These are phyloP conservation scores for Orychophragmus violaceus DNA, from an alignment of 345 rosid genomes.

Conservation along the genomic window DNA sequence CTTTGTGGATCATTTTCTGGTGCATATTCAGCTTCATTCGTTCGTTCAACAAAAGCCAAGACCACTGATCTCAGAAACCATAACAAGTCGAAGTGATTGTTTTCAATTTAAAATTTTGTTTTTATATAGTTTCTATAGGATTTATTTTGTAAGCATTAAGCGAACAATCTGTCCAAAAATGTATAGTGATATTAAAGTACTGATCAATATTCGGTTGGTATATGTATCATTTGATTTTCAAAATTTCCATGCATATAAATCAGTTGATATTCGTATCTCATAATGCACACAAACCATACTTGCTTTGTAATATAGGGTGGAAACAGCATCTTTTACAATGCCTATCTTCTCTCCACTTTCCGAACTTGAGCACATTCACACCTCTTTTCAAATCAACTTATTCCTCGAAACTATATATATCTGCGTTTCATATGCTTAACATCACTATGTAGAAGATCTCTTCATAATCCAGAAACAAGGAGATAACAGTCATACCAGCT, in stretches of 20 bases:
- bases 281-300: no score
- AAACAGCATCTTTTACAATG: no score
- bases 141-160: constrained; percentile 13
- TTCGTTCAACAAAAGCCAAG: not conserved
- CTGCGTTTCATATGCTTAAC: not conserved
- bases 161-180: constrained; percentile 11
- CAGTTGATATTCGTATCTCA: no score
- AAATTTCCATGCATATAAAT: no score
- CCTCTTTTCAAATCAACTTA: no score
- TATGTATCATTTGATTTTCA: no score
- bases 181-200: constrained; percentile 20
- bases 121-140: constrained; percentile 1
- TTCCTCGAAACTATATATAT: no score
- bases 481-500: no score
- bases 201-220: not conserved
- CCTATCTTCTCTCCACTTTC: not conserved
- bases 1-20: not conserved
- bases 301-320: no score
- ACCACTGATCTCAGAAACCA: not conserved
- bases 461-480: not conserved
- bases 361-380: no score
- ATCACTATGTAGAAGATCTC: no score
- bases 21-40: constrained; percentile 2
- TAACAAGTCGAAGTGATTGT: not conserved
- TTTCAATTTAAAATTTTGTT: not conserved